Evolutionary conservation across 2,329 filamentous ascomycete species (phyloP).

Genomic region (Fusarium sp.): DNA sequence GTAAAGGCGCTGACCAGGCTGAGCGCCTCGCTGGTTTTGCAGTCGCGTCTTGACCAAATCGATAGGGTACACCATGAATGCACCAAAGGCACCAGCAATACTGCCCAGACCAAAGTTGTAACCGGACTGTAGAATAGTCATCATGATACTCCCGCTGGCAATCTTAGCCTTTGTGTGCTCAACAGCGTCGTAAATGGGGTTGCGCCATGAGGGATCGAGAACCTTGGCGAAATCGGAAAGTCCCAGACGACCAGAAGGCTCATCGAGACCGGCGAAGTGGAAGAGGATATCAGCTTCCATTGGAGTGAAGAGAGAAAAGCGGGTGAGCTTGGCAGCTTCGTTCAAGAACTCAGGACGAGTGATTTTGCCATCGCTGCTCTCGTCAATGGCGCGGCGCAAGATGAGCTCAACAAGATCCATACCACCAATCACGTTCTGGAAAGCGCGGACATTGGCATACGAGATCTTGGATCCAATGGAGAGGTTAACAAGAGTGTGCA

Average conservation of each 20-base stretch:
- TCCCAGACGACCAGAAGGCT: conserved; percentile 85
- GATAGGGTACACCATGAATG: conserved; percentile 99
- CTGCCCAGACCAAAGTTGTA: conserved; percentile 94
- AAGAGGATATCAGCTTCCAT: conserved; percentile 99
- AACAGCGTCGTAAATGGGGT: conserved; percentile 65
- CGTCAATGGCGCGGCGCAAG: conserved; percentile 84
- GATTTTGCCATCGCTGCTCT: conserved; percentile 91
- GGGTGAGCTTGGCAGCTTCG: conserved; percentile 89
- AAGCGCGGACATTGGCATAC: conserved; percentile 96
- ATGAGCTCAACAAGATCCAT: conserved; percentile 98
- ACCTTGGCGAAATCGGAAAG: conserved; percentile 93
- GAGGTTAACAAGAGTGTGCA: conserved; percentile 95
- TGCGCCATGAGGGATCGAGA: conserved; percentile 91
- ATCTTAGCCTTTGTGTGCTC: conserved; percentile 58
- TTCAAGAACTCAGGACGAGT: conserved; percentile 94
- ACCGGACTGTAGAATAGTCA: conserved; percentile 73
- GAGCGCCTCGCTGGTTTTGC: conserved; percentile 91
- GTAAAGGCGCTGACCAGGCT: conserved; percentile 89
- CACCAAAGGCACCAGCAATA: conserved; percentile 94
- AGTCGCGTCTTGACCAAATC: conserved; percentile 98
- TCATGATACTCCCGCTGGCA: conserved; percentile 61
- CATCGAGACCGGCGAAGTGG: conserved; percentile 94
- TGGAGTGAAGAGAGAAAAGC: conserved; percentile 95
- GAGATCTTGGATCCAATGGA: conserved; percentile 92
- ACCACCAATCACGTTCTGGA: conserved; percentile 97